A percentile compares a stretch with the other conserved stretches of the same genome.
Conservation (phyloP, 441 rosid genomes). For the Populus hybrid region DNA sequence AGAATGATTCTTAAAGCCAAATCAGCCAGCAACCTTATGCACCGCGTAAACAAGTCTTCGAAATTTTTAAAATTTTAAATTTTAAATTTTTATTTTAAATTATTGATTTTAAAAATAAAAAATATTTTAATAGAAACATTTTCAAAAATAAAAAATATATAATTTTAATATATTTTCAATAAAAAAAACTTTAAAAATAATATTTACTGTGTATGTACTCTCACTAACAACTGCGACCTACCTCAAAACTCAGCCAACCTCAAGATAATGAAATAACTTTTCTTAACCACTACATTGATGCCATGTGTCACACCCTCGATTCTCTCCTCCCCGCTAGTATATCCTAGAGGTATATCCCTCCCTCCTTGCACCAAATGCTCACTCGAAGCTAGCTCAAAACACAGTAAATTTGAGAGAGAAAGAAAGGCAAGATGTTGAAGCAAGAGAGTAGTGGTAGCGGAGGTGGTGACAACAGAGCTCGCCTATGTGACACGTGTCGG, state of each 20-base stretch:
- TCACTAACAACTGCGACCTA: constrained; percentile 15
- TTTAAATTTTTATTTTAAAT: too few species aligned
- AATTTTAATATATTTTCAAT: too few species aligned
- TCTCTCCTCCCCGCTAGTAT: constrained; percentile 29
- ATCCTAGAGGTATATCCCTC: constrained; percentile 18
- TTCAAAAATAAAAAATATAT: too few species aligned
- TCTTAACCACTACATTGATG: constrained; percentile 32
- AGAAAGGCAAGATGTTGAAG: neutral
- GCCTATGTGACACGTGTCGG: constrained; percentile 68
- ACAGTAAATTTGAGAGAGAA: neutral
- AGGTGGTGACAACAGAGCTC: constrained; percentile 45
- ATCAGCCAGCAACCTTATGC: neutral
- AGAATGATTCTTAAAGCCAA: constrained; percentile 38
- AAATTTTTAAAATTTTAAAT: too few species aligned
- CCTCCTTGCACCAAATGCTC: neutral
- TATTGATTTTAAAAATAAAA: too few species aligned
- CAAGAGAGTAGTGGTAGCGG: neutral
- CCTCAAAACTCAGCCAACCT: constrained; percentile 45
- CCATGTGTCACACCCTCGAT: constrained; percentile 43
- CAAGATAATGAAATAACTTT: constrained; percentile 45
- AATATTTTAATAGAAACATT: too few species aligned
- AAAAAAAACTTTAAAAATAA: too few species aligned
- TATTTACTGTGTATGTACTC: constrained; percentile 8
- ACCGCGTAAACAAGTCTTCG: too few species aligned
- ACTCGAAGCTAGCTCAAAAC: constrained; percentile 7